Conservation (phyloP, 2,329 filamentous ascomycete species). For the Cercospora sojina region DNA sequence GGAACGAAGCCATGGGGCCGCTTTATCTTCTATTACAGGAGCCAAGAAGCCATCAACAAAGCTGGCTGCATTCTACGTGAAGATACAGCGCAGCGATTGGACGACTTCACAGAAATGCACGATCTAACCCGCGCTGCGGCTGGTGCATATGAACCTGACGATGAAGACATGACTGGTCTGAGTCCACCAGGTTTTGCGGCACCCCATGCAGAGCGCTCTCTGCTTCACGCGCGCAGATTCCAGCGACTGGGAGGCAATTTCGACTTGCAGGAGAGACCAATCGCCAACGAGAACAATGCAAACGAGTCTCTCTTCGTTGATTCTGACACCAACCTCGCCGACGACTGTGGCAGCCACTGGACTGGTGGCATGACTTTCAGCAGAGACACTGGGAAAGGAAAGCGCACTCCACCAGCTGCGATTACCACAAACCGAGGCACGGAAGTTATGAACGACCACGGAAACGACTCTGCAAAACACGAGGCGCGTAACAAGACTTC, state of each 20-base stretch:
- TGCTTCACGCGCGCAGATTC: not conserved
- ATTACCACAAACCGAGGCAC: not conserved
- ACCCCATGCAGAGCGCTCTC: not conserved
- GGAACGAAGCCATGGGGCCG: slow-evolving; percentile 42
- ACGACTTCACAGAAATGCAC: slow-evolving; percentile 2
- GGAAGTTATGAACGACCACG: not conserved
- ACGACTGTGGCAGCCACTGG: not conserved
- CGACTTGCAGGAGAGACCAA: not conserved
- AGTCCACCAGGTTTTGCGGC: not conserved
- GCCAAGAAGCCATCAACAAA: slow-evolving; percentile 27
- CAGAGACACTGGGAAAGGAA: not conserved
- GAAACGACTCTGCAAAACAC: not conserved
- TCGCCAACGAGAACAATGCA: not conserved
- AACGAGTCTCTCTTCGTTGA: not conserved
- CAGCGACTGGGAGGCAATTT: slow-evolving; percentile 4
- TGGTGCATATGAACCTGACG: not conserved
- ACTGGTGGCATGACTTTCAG: not conserved
- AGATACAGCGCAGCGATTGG: slow-evolving; percentile 18
- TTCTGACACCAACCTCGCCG: not conserved
- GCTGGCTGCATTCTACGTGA: slow-evolving; percentile 23
- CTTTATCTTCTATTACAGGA: slow-evolving; percentile 46
- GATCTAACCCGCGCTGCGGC: not conserved
- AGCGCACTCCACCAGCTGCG: not conserved
- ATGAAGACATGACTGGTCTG: not conserved
- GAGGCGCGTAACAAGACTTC: not conserved